Base-by-base conservation (phyloP, 768 basidiomycete species). In the Ramaria sp. region DNA sequence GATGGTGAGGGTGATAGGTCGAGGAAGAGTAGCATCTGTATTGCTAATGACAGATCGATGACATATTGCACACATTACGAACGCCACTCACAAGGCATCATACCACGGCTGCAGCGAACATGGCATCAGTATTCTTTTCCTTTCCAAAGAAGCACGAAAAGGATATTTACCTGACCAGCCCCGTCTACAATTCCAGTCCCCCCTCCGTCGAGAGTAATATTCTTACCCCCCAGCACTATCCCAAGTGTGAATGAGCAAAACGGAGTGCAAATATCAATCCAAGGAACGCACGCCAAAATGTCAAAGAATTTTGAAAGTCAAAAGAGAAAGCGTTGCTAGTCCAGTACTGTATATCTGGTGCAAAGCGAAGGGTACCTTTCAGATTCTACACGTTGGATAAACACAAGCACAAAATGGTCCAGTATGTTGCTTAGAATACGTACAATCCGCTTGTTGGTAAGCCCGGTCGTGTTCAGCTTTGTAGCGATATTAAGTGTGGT, bases 291-390 rank as follows among this genome's bases (percentile, higher is more conserved):
- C 42, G 16, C 42, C 42, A 43, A 25, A 43, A 43, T 20, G 42
- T 43, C 24, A n/a, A 20, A 9, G 42, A 43, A 22, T 24, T 30
- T 30, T 43, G 78, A 66, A 78, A 81, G 15, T 73, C 65, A 52
- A 79, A 74, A 51, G 69, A 70, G 61, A 79, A 78, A 5, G 65
- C 76, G 57, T 79, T 78, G 50, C 70, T 73, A 38, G 70, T 72
- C 78, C 78, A 80, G 57, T 79, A 79, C 8, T 72, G 64, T 51
- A 80, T 71, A 55, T 79, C 66, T 1, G 72, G 71, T 28, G 69
- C 67, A 61, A 79, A 79, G 50, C 69, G 70, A 44, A 81, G 62
- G 6, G 75, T 78, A 28, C 78, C 79, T 62, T 72, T 61, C 13
- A 81, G 60, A 58, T 64, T 69, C 78, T 80, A 56, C 6, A 27